These are phyloP conservation scores for Gremmenia infestans DNA, from an alignment of 2,329 filamentous ascomycete genomes.

Conservation along the genomic window DNA sequence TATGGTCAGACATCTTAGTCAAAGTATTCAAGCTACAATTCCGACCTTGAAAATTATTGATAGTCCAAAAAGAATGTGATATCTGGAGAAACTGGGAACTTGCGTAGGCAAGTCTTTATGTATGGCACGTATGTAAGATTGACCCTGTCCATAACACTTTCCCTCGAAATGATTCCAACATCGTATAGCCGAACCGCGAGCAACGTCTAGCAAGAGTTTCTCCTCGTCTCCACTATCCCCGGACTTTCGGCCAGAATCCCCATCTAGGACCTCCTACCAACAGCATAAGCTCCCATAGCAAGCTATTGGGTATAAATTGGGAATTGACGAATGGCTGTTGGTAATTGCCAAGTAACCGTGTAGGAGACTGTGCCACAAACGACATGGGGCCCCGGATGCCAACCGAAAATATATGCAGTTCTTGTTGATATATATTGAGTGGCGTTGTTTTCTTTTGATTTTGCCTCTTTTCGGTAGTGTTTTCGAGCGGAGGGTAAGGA, in stretches of 20 bases:
- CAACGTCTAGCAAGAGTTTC: conserved; percentile 1
- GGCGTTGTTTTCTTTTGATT: not conserved
- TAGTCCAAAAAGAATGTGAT: not conserved
- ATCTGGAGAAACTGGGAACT: conserved; percentile 2
- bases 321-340: not conserved
- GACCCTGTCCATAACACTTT: not conserved
- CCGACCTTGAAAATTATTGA: not conserved
- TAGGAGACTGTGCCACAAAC: not conserved
- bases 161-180: not conserved
- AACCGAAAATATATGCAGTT: not conserved
- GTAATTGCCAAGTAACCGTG: not conserved
- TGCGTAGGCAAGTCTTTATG: conserved; percentile 17
- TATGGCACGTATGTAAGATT: conserved; percentile 8
- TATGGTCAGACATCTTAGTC: not conserved
- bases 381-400: not conserved
- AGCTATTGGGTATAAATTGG: not conserved
- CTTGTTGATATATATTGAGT: not conserved
- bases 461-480: not conserved
- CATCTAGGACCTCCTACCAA: not conserved
- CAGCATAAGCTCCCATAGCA: not conserved
- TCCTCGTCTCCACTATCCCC: conserved; percentile 7
- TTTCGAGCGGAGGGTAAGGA: not conserved
- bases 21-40: not conserved
- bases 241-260: conserved; percentile 22
- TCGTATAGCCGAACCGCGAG: conserved; percentile 1